Evolutionary conservation across 2,329 filamentous ascomycete genomes (phyloP), one percentile per base, ranked within the genome.

Genomic region (Venturia aucupariae): DNA sequence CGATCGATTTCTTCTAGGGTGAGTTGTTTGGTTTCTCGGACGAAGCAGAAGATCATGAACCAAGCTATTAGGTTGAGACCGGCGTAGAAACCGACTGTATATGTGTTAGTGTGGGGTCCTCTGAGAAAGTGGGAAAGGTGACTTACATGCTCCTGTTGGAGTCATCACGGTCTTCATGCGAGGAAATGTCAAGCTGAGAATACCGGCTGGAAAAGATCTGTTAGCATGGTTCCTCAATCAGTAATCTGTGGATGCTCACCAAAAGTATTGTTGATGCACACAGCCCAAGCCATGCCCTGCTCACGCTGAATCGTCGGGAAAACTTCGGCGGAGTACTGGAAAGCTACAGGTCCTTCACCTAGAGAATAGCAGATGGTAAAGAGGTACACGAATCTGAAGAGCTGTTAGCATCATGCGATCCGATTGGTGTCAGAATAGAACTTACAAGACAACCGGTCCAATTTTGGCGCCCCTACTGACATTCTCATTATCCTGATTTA

Each of bases 181-280:
- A 0, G 82, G 82, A 81, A 81, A 84, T 1, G 81, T 82, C 17
- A 83, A 77, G 0, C 77, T 77, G 0, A 83, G 74, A 19, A 81
- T 71, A 63, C 73, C 73, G 63, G 74, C 72, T 70, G 35, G n/a
- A 39, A 19, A 15, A 27, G 15, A 17, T 61, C 54, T 54, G 38
- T 39, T 51, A 59, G 32, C 55, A 57, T 46, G 7, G 57, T 32
- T 57, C 24, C 8, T 17, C 3, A 1, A n/a, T 15, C 4, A n/a
- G 24, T 48, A 24, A n/a, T 32, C 15, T n/a, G 22, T 22, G 44
- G 54, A 51, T 59, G 41, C 66, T 80, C 81, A 71, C 84, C 84
- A 75, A 84, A 84, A 65, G 81, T 80, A 81, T 82, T 84, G 30
- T 79, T 82, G 59, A 80, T 83, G 0, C 82, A 80, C 0, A 81